Percentiles rank a stretch among this genome's conserved stretches.
phyloP scores from a whole-genome alignment of 2,329 filamentous ascomycete species.

The Colletotrichum gigasporum region DNA sequence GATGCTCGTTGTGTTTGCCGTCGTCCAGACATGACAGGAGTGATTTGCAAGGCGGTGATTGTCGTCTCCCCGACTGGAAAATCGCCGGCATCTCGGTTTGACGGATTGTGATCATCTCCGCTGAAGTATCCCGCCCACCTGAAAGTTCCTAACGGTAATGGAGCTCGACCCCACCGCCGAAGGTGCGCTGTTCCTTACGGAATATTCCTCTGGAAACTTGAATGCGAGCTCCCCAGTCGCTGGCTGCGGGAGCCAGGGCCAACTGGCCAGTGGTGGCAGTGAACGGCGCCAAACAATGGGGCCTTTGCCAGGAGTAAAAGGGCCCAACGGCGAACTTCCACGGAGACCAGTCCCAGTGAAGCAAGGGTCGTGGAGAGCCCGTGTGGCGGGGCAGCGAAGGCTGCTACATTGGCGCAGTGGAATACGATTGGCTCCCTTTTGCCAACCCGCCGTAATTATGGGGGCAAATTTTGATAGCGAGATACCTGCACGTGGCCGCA shows the following conservation, averaged over 20 bases:
- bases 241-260: constrained; percentile 1
- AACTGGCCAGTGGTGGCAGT: constrained; percentile 3
- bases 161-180: constrained; percentile 20
- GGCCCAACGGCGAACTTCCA: constrained; percentile 2
- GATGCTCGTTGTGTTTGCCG: background rate
- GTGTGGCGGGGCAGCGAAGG: constrained; percentile 28
- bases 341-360: background rate
- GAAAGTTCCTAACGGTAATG: constrained; percentile 17
- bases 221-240: constrained; percentile 2
- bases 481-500: constrained; percentile 19
- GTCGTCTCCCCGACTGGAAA: background rate
- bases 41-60: background rate
- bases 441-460: constrained; percentile 7
- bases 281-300: constrained; percentile 4
- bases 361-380: constrained; percentile 24
- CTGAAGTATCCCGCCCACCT: constrained; percentile 11
- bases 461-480: constrained; percentile 15
- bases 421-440: constrained; percentile 12
- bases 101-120: constrained; percentile 31
- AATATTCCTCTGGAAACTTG: background rate
- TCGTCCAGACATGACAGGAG: background rate
- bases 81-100: constrained; percentile 21
- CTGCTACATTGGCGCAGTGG: too few relatives aligned
- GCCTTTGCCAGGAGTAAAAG: background rate
- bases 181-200: constrained; percentile 4